Base-by-base conservation (phyloP, 1,139 yeast genomes). In the Debaryomyces coudertii region DNA sequence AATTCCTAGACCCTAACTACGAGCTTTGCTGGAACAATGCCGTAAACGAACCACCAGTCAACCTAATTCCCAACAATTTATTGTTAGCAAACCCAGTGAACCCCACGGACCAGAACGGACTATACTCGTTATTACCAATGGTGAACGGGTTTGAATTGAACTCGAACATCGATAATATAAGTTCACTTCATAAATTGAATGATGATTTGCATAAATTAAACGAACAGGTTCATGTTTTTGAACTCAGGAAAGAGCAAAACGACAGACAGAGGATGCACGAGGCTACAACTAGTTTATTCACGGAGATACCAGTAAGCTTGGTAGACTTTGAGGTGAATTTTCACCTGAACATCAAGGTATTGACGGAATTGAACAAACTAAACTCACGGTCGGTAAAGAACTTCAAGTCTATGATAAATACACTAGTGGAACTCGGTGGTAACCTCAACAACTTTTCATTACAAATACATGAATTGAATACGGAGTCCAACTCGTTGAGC, bases 11-110 rank as follows among this genome's bases (percentile, higher is more conserved):
- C 52, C 80, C 80, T 12, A 75, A 72, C 58, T 75, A 74, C 52
- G 80, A 76, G 52, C 60, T 69, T 50, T 65, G 76, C 48, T 76
- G 80, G 80, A 65, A 65, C 38, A 73, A 73, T 57, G 80, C 79
- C 6, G 57, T 75, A 40, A 66, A 66, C 54, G 79, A 75, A 53
- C 78, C 79, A 5, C 80, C 80, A 1, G 70, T 68, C 3, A 73
- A 62, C 47, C 55, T 65, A 40, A 57, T 76, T 14, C 80, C 80
- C 1, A 63, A 67, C 44, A 71, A 69, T 47, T 57, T 73, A 43
- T 55, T 76, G 27, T 59, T 74, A 27, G 74, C 77, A 5, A 74
- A 75, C 45, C 80, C 80, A 0, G 54, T 72, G n/a, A 59, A 73
- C 45, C 76, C 80, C 1, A 66, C 70, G 2, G 77, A 74, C 47